A percentile compares a stretch with the other conserved stretches of the same genome.
These are phyloP conservation scores for Allantophomopsis cytisporea DNA, from an alignment of 2,329 filamentous ascomycete genomes.

Conservation along the genomic window DNA sequence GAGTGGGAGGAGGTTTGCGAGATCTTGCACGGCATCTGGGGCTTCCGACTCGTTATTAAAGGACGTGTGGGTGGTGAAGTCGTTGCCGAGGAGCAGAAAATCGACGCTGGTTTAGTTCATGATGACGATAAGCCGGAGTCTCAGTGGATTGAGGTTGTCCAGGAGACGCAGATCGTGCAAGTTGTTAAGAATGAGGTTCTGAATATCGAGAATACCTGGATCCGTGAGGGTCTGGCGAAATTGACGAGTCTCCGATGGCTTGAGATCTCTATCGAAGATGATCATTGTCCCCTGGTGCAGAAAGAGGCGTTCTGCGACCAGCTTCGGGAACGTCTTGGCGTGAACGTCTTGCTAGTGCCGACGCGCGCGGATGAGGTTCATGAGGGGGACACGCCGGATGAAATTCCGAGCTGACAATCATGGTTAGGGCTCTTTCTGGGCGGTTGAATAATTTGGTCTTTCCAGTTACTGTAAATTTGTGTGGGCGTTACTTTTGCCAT, in stretches of 20 bases:
- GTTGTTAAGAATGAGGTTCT: slow-evolving; percentile 2
- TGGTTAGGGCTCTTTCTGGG: too few relatives aligned
- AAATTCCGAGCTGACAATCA: too few relatives aligned
- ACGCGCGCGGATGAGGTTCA: too few relatives aligned
- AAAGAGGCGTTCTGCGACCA: slow-evolving; percentile 7
- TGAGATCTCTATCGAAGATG: slow-evolving; percentile 8
- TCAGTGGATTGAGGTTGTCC: background rate
- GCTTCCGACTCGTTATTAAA: slow-evolving; percentile 4
- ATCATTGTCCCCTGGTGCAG: slow-evolving; percentile 1
- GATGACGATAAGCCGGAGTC: background rate
- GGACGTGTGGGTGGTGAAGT: background rate
- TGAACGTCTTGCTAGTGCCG: too few relatives aligned
- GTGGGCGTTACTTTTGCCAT: too few relatives aligned
- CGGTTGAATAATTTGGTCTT: too few relatives aligned
- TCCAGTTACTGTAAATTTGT: too few relatives aligned
- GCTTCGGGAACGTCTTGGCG: background rate
- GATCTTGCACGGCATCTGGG: slow-evolving; percentile 5
- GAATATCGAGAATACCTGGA: slow-evolving; percentile 5
- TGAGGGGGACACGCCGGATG: too few relatives aligned
- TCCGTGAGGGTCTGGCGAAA: slow-evolving; percentile 3
- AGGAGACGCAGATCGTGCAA: background rate
- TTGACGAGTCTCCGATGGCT: slow-evolving; percentile 3
- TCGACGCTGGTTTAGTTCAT: background rate
- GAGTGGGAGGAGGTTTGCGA: slow-evolving; percentile 8
- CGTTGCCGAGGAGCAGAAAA: background rate